phyloP scores from a whole-genome alignment of 768 basidiomycete genomes.

The Mrakia blollopis region DNA sequence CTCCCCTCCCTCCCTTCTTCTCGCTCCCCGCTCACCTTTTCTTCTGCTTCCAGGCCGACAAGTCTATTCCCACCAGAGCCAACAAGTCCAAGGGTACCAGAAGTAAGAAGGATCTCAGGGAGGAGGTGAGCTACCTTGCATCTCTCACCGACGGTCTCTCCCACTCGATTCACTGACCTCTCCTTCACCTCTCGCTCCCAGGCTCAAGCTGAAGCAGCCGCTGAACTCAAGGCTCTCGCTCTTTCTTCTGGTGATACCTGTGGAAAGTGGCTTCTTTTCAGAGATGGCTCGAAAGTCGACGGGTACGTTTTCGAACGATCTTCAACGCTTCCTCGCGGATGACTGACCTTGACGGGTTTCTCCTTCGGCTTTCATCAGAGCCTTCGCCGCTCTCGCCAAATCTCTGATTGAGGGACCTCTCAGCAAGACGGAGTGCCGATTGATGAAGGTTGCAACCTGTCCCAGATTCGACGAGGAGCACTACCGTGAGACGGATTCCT shows the following conservation, averaged over 20 bases:
- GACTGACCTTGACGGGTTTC: background rate
- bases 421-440: background rate
- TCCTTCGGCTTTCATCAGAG: background rate
- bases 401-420: background rate
- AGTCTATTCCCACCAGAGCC: background rate
- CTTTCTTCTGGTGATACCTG: background rate
- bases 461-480: background rate
- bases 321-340: background rate
- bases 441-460: slow-evolving; percentile 7
- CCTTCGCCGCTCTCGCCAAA: background rate
- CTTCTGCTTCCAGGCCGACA: background rate
- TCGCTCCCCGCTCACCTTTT: background rate
- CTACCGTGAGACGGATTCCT: background rate
- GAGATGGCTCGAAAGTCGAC: background rate
- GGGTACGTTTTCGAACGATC: background rate
- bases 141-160: background rate
- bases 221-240: background rate
- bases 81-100: background rate
- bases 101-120: slow-evolving; percentile 7
- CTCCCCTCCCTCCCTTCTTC: background rate
- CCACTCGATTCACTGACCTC: background rate
- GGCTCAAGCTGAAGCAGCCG: slow-evolving; percentile 8
- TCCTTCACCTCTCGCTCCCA: background rate
- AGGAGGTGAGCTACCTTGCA: background rate
- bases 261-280: slow-evolving; percentile 3